Conservation (phyloP, 768 basidiomycete species). For the Hygrocybe punicea region DNA sequence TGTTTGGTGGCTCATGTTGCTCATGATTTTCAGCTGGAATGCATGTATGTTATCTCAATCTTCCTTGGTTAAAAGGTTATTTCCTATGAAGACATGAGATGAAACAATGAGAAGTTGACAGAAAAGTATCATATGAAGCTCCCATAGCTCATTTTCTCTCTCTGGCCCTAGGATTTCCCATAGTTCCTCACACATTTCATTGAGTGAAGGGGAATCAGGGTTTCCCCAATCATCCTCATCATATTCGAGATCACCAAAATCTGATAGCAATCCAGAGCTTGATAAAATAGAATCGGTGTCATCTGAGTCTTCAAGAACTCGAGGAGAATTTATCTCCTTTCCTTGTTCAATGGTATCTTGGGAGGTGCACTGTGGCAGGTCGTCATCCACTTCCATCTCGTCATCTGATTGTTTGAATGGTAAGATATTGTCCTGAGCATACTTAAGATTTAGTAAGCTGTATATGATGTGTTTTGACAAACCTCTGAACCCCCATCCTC, state of each 20-base stretch:
- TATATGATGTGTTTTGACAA: too few species aligned
- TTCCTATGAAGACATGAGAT: constrained; percentile 16
- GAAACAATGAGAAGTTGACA: background rate
- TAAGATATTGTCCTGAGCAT: too few species aligned
- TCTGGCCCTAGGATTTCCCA: constrained; percentile 3
- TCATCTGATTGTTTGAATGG: too few species aligned
- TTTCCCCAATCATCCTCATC: constrained; percentile 2
- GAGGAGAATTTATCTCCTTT: too few species aligned
- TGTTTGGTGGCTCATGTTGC: constrained; percentile 22
- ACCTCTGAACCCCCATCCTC: background rate
- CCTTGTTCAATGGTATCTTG: too few species aligned
- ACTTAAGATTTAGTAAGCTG: too few species aligned
- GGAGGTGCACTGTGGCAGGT: too few species aligned
- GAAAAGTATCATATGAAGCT: background rate
- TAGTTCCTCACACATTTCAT: constrained; percentile 6
- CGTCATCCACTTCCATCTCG: too few species aligned
- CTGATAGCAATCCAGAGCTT: too few species aligned
- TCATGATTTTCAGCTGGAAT: constrained; percentile 22
- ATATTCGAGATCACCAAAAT: background rate
- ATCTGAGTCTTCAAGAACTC: background rate
- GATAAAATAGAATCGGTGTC: too few species aligned
- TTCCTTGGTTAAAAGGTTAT: constrained; percentile 16
- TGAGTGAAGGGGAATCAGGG: background rate
- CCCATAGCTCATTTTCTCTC: constrained; percentile 4
- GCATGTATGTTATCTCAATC: constrained; percentile 30